Evolutionary conservation across 176 grass and related monocot genomes (phyloP).

Genomic region (Oryza coarctata): DNA sequence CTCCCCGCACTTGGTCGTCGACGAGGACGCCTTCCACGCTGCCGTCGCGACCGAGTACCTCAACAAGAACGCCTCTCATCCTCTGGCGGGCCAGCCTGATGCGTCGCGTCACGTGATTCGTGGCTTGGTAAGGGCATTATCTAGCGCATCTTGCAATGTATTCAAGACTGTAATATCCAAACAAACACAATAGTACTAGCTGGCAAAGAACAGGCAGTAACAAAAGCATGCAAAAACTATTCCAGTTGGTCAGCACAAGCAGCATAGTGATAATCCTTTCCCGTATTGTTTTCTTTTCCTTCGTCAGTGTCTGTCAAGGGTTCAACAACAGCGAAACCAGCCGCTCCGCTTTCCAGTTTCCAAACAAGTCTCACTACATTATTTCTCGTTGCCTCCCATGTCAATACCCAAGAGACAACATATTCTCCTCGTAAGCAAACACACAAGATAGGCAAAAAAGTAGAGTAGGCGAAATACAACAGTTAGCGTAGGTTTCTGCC

Average conservation of each 20-base stretch:
- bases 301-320: neutral
- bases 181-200: neutral
- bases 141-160: too few species aligned
- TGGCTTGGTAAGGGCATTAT: too few species aligned
- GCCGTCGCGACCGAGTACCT: constrained; percentile 65
- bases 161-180: neutral
- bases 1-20: constrained; percentile 53
- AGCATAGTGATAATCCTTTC: neutral
- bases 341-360: neutral
- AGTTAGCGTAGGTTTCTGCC: neutral
- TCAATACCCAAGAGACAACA: neutral
- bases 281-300: neutral
- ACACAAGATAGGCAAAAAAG: neutral
- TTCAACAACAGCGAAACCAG: neutral
- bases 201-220: neutral
- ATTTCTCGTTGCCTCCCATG: neutral
- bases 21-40: constrained; percentile 64
- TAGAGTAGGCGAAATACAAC: neutral
- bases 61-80: constrained; percentile 25
- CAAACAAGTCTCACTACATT: neutral
- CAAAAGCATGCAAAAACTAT: neutral
- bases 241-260: neutral
- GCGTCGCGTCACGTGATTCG: neutral
- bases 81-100: neutral
- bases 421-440: neutral